Base-by-base conservation (phyloP, 1,139 yeast species). In the Spencermartinsiella ligniputridi region DNA sequence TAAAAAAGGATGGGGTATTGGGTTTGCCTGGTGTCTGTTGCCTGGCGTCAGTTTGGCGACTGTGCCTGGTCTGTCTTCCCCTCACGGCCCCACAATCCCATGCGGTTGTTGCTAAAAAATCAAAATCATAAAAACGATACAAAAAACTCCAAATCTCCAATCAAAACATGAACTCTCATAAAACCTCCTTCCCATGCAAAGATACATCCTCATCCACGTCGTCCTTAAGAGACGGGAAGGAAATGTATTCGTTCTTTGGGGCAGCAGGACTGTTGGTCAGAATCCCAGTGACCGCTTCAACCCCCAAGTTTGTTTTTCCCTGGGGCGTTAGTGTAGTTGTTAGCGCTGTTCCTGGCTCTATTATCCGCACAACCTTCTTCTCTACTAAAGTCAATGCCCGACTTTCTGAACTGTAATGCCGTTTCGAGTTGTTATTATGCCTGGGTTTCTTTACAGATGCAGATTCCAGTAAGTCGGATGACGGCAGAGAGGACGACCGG, bases 171-270 rank as follows among this genome's bases (percentile, higher is more conserved):
- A 8, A n/a, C 5, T 33, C 5, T 33, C 36, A 33, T 33, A 27
- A 27, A 27, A n/a, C 37, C n/a, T 34, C 24, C 37, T 18, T 27
- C 5, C 32, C 36, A 33, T 11, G 8, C 20, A 18, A 16, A 33
- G 22, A 18, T 8, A 11, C 9, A n/a, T 33, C 22, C 17, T 33
- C 36, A 8, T 33, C 36, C 6, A 33, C 9, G 36, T 33, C 36
- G 22, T 33, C 40, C 16, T 18, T 24, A 9, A 37, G 30, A 3
- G 40, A 37, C 12, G 40, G 40, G 15, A 37, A 37, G 9, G 40
- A 37, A 16, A 37, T 16, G 20, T 37, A 37, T 33, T 33, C 32
- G 32, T 27, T 27, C 15, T 27, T 27, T 15, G 32, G 32, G 15
- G 15, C 15, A 5, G 32, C 4, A 27, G 32, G 32, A 9, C 5